These are phyloP conservation scores for Chionographis japonica DNA, from an alignment of 106 monocot species.

Conservation along the genomic window DNA sequence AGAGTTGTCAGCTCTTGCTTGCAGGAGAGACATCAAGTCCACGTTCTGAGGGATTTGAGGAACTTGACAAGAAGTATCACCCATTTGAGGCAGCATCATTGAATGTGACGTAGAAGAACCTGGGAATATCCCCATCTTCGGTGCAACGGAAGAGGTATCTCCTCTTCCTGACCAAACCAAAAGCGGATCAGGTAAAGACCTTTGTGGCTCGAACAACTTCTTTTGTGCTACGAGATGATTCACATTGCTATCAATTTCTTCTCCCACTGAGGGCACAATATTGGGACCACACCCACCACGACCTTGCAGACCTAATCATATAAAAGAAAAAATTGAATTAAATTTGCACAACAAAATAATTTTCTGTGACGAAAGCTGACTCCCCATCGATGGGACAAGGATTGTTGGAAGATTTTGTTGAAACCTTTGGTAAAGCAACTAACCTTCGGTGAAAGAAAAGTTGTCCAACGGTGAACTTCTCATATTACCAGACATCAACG, in stretches of 20 bases:
- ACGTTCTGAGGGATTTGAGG: slow-evolving; percentile 38
- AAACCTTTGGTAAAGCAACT: background rate
- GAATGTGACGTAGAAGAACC: slow-evolving; percentile 24
- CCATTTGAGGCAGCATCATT: slow-evolving; percentile 28
- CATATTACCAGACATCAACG: slow-evolving; percentile 64
- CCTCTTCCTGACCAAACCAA: slow-evolving; percentile 41
- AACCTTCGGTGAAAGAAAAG: slow-evolving; percentile 52
- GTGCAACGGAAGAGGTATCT: slow-evolving; percentile 22
- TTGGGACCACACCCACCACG: slow-evolving; percentile 16
- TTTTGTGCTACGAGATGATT: slow-evolving; percentile 62
- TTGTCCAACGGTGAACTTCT: slow-evolving; percentile 17
- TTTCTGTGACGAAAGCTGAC: background rate
- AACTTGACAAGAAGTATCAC: slow-evolving; percentile 28
- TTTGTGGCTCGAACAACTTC: slow-evolving; percentile 49
- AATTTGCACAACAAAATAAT: background rate
- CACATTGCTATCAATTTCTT: slow-evolving; percentile 37
- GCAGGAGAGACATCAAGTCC: slow-evolving; percentile 56
- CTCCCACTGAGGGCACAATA: slow-evolving; percentile 16
- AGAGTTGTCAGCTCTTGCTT: slow-evolving; percentile 42
- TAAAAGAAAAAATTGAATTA: slow-evolving; percentile 1
- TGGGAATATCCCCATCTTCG: slow-evolving; percentile 27
- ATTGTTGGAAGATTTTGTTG: no score
- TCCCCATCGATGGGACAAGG: no score
- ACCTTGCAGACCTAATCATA: slow-evolving; percentile 45
- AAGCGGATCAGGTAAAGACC: slow-evolving; percentile 28